Evolutionary conservation across 768 basidiomycete genomes (phyloP).

Genomic region (Ramaria sp.): DNA sequence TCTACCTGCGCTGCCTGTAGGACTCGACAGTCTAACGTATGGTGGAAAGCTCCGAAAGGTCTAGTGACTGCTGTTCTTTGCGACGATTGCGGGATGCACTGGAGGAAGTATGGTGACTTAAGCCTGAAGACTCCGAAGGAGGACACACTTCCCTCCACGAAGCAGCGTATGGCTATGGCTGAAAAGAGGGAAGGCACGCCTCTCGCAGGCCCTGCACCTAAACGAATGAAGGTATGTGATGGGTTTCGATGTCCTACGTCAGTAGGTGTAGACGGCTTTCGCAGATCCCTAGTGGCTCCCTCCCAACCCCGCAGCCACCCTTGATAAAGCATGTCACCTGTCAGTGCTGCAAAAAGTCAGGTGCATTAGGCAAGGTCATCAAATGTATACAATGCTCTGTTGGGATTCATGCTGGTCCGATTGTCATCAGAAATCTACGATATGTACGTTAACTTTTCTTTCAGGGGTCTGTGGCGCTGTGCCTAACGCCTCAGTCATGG

Average conservation of each 20-base stretch:
- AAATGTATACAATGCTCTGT: constrained; percentile 76
- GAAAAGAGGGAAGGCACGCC: constrained; percentile 58
- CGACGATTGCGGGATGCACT: constrained; percentile 76
- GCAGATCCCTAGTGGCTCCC: constrained; percentile 14
- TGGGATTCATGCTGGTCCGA: constrained; percentile 66
- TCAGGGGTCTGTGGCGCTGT: constrained; percentile 56
- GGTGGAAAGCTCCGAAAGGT: constrained; percentile 92
- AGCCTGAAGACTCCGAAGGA: constrained; percentile 66
- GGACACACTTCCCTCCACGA: constrained; percentile 33
- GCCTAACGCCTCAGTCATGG: constrained; percentile 25
- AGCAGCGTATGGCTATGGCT: constrained; percentile 18
- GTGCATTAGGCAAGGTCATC: constrained; percentile 66
- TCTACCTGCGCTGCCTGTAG: constrained; percentile 74
- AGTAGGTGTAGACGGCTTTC: background rate
- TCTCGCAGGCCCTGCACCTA: constrained; percentile 37
- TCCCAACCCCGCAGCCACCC: constrained; percentile 55
- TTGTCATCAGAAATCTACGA: background rate
- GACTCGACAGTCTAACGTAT: constrained; percentile 63
- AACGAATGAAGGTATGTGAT: constrained; percentile 49
- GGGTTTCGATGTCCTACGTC: background rate
- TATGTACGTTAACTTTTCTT: background rate
- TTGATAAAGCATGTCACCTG: constrained; percentile 56
- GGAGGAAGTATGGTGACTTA: constrained; percentile 89
- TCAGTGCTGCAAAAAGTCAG: constrained; percentile 61
- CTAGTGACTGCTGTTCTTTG: constrained; percentile 71